phyloP scores from a whole-genome alignment of 768 basidiomycete species.

The Lactifluus volemus region DNA sequence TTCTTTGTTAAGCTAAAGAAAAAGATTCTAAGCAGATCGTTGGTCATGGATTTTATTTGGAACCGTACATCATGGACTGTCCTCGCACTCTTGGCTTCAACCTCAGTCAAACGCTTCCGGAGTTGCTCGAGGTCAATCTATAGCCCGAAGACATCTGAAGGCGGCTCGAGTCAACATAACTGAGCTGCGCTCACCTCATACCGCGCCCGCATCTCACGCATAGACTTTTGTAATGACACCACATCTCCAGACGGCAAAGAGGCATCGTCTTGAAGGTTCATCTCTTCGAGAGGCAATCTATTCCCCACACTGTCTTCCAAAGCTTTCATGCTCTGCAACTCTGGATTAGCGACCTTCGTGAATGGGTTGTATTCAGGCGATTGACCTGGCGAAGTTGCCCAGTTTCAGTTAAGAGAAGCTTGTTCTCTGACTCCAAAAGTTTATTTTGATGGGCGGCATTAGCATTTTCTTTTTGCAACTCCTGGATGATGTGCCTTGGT shows the following conservation, averaged over 20 bases:
- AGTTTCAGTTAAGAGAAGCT: conserved; percentile 52
- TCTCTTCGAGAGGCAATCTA: conserved; percentile 45
- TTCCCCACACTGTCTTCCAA: conserved; percentile 72
- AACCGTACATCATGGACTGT: conserved; percentile 56
- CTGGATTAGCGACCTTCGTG: not conserved
- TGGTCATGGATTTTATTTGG: not conserved
- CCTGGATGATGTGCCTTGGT: conserved; percentile 69
- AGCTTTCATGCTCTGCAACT: conserved; percentile 55
- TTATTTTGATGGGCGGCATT: conserved; percentile 54
- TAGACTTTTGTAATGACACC: conserved; percentile 33
- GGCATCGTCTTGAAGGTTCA: conserved; percentile 24
- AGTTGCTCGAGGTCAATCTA: conserved; percentile 62
- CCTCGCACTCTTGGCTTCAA: conserved; percentile 69
- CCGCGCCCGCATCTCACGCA: conserved; percentile 42
- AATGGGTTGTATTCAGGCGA: not conserved
- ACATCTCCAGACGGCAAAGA: conserved; percentile 25
- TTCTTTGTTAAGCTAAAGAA: conserved; percentile 73
- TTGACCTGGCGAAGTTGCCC: conserved; percentile 66
- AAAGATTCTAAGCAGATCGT: conserved; percentile 1
- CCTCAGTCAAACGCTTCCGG: conserved; percentile 57
- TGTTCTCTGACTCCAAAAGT: conserved; percentile 71
- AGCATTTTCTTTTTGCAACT: conserved; percentile 76
- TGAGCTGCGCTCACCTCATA: conserved; percentile 38
- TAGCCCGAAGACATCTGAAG: not conserved
- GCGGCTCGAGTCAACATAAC: not conserved